Conservation (phyloP, 1,284 basidiomycete genomes). For the Boletus sp. region DNA sequence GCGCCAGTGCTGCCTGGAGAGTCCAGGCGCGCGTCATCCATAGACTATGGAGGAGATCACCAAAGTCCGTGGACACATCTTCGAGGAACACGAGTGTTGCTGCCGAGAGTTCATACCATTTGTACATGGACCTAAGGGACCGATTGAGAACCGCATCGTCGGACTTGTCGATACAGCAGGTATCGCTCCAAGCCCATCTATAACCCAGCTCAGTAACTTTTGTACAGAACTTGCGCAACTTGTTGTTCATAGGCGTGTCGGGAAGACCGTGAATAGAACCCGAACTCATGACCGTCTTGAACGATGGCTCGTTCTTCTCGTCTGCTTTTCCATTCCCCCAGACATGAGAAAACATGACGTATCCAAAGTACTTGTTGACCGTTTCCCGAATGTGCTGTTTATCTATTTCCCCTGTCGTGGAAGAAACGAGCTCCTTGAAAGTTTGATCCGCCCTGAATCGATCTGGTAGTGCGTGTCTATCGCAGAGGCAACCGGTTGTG, state of each 20-base stretch:
- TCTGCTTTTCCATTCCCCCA: constrained; percentile 7
- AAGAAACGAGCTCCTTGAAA: constrained; percentile 5
- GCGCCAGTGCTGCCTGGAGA: constrained; percentile 5
- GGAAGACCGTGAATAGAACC: neutral
- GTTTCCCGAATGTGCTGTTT: neutral
- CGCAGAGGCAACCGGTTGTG: neutral
- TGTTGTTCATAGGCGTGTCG: neutral
- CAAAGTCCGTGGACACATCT: neutral
- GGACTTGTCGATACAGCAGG: constrained; percentile 4
- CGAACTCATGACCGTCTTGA: neutral
- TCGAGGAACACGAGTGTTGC: constrained; percentile 2
- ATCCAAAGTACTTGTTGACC: constrained; percentile 2
- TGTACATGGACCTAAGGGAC: constrained; percentile 8
- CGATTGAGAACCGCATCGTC: neutral
- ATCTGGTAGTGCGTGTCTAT: neutral
- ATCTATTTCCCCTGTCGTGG: neutral
- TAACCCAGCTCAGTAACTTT: neutral
- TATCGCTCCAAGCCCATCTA: neutral
- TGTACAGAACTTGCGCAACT: constrained; percentile 4
- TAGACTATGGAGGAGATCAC: neutral
- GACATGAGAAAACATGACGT: constrained; percentile 6
- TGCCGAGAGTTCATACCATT: constrained; percentile 4
- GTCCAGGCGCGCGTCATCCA: constrained; percentile 6
- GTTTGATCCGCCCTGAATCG: neutral
- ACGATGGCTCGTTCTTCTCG: constrained; percentile 1